Percentiles rank a stretch among this genome's conserved stretches.
These are phyloP conservation scores for Penicillium decumbens DNA, from an alignment of 2,329 filamentous ascomycete species.

Conservation along the genomic window DNA sequence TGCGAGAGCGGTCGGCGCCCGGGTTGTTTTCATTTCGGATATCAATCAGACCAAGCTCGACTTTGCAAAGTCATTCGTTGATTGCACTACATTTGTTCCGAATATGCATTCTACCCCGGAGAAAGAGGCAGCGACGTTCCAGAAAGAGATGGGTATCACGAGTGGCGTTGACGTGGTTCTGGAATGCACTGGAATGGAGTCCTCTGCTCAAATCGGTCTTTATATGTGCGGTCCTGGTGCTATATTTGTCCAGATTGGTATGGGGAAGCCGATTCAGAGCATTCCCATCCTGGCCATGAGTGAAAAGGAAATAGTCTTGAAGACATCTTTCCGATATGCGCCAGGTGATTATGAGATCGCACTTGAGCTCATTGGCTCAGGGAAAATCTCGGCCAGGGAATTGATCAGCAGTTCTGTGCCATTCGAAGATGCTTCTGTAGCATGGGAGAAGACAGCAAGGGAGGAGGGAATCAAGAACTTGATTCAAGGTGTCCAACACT, in stretches of 20 bases:
- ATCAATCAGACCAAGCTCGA: slow-evolving; percentile 1
- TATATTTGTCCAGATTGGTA: slow-evolving; percentile 4
- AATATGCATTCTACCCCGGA: not conserved
- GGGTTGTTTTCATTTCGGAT: slow-evolving; percentile 1
- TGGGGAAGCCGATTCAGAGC: slow-evolving; percentile 3
- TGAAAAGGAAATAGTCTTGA: not conserved
- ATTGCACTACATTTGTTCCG: not conserved
- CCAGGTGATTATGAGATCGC: not conserved
- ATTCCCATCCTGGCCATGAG: not conserved
- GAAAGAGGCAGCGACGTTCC: not conserved
- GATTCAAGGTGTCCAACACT: not conserved
- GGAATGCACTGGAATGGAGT: slow-evolving; percentile 7
- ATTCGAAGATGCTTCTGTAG: not conserved
- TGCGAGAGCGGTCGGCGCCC: not conserved
- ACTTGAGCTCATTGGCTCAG: not conserved
- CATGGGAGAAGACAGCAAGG: not conserved
- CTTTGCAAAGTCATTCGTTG: slow-evolving; percentile 1
- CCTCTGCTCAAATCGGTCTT: not conserved
- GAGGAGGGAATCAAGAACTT: not conserved
- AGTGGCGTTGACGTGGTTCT: slow-evolving; percentile 4
- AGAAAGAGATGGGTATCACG: not conserved
- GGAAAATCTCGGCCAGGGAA: not conserved
- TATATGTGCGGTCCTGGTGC: slow-evolving; percentile 1
- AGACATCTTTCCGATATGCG: not conserved
- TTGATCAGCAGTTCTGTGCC: not conserved